phyloP scores from a whole-genome alignment of 1,284 basidiomycete genomes.

The Sporisorium graminicola region DNA sequence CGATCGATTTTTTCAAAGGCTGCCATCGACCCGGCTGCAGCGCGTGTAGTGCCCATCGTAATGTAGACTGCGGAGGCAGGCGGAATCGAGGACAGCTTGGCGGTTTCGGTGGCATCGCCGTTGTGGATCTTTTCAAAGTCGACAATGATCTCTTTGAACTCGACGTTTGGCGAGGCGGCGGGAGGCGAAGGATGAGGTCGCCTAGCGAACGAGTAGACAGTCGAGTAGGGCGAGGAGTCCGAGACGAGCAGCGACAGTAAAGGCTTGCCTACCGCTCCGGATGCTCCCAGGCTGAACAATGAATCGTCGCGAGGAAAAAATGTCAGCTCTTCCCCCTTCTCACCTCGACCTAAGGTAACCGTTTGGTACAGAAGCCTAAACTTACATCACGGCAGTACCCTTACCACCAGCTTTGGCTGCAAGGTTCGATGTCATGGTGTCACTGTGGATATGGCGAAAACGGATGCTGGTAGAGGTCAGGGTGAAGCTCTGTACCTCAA shows the following conservation, averaged over 20 bases:
- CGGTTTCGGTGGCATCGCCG: conserved; percentile 16
- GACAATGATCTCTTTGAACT: conserved; percentile 37
- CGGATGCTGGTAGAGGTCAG: background rate
- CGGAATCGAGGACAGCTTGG: conserved; percentile 30
- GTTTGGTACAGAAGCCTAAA: background rate
- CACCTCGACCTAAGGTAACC: background rate
- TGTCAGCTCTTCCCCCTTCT: background rate
- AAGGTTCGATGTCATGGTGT: conserved; percentile 14
- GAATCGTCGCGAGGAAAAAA: too few relatives aligned
- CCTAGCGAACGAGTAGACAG: conserved; percentile 78
- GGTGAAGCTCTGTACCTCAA: too few relatives aligned
- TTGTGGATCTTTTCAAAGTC: conserved; percentile 51
- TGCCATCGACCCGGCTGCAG: conserved; percentile 75
- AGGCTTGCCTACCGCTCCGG: conserved; percentile 56
- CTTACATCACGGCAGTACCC: conserved; percentile 41
- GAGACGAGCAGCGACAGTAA: conserved; percentile 47
- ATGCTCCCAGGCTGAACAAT: conserved; percentile 42
- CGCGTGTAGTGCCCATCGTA: conserved; percentile 56
- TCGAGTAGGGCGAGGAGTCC: conserved; percentile 49
- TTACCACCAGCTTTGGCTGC: conserved; percentile 12
- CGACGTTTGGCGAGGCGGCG: conserved; percentile 69
- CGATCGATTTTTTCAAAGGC: conserved; percentile 81
- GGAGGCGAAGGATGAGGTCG: conserved; percentile 71
- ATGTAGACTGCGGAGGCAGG: conserved; percentile 41
- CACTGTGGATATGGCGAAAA: background rate